Base-by-base conservation (phyloP, 768 basidiomycete genomes). In the Mycena venus region DNA sequence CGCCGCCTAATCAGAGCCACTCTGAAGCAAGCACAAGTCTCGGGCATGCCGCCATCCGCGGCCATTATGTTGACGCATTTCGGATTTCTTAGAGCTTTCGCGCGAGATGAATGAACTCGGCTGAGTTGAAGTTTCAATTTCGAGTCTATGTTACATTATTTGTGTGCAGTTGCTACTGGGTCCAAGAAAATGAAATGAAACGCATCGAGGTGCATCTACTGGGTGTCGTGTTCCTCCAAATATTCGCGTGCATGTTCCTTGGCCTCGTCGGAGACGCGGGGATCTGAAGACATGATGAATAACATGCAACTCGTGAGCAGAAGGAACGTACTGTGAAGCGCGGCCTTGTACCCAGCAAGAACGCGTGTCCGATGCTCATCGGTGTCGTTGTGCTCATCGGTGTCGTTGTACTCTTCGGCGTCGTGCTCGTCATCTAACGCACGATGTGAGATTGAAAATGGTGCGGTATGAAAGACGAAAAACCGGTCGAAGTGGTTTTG, bases 281-380 rank as follows among this genome's bases (percentile, higher is more conserved):
- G 84, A 66, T 89, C 88, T 89, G 53, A 10, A 14, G n/a, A 15
- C 15, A n/a, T n/a, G 15, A 4, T 47, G 9, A 32, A 49, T 80
- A 67, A 23, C 23, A 10, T 12, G 21, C 4, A 62, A 0, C 19
- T 12, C 6, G 10, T 38, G 4, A n/a, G 9, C 8, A 51, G 23
- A 75, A n/a, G 1, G 32, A 21, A 44, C 87, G 59, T 73, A 90
- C 90, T 91, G 61, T 81, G 75, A 2, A 91, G 77, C 1, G 90
- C 86, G 32, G 91, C 90, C 73, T 91, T 91, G 79, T 90, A 90
- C 12, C 90, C 90, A 0, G 85, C 90, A 6, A 89, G 78, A 49
- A 91, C 89, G 40, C 86, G 89, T 2, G 78, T 85, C 60, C 82
- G 72, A 64, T 90, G 89, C 74, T 87, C 84, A 0, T 78, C 82